Evolutionary conservation across 768 basidiomycete species (phyloP).

Genomic region (Phlebiopsis flavidoalba): DNA sequence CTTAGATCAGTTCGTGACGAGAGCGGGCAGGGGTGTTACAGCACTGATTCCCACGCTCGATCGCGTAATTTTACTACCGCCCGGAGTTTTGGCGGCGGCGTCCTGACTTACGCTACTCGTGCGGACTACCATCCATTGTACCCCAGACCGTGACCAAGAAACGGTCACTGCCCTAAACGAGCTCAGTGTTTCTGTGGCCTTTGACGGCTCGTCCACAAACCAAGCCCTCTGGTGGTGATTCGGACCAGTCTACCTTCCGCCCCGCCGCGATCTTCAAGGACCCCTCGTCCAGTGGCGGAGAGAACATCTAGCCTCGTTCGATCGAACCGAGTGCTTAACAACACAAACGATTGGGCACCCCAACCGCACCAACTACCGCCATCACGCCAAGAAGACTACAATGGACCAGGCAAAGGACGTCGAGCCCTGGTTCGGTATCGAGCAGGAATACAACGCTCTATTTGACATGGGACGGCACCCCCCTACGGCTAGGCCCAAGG

Average conservation of each 20-base stretch:
- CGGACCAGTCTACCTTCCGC: constrained; percentile 97
- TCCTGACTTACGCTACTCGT: constrained; percentile 6
- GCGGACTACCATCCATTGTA: no score
- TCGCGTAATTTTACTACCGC: background rate
- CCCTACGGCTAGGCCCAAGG: constrained; percentile 96
- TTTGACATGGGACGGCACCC: constrained; percentile 80
- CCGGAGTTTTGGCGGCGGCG: constrained; percentile 10
- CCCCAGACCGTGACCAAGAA: constrained; percentile 88
- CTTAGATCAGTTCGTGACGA: background rate
- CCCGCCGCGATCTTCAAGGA: constrained; percentile 98
- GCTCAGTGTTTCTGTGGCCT: constrained; percentile 98
- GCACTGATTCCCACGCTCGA: constrained; percentile 1
- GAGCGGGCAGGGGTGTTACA: background rate
- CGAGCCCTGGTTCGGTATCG: constrained; percentile 95
- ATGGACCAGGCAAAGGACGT: constrained; percentile 86
- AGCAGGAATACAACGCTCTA: constrained; percentile 96
- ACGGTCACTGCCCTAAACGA: constrained; percentile 82
- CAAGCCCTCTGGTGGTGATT: constrained; percentile 95
- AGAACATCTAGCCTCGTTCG: constrained; percentile 97
- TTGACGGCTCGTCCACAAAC: constrained; percentile 96
- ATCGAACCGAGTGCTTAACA: constrained; percentile 97
- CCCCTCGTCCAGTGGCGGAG: constrained; percentile 97
- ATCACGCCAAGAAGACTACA: constrained; percentile 88
- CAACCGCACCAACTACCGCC: constrained; percentile 96
- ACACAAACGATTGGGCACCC: constrained; percentile 98